Percentiles rank a stretch among this genome's conserved stretches.
Evolutionary conservation across 2,329 filamentous ascomycete genomes (phyloP).

Genomic region (Pyrenochaeta sp.): DNA sequence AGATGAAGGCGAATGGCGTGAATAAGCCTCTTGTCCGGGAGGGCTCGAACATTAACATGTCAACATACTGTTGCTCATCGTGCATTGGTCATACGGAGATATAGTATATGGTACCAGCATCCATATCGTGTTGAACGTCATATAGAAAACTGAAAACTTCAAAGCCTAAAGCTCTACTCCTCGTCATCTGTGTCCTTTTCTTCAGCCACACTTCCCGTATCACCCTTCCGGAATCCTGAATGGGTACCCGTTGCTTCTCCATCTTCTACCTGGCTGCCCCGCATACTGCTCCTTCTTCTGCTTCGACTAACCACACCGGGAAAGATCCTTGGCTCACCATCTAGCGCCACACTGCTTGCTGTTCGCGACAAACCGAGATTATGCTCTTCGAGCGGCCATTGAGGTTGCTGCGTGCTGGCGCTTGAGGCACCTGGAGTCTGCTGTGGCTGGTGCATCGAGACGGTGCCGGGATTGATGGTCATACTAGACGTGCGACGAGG

Average conservation of each 20-base stretch:
- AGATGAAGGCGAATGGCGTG: no score
- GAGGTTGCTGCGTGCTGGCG: conserved; percentile 3
- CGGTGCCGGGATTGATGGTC: conserved; percentile 33
- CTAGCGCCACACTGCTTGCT: conserved; percentile 39
- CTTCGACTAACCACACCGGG: conserved; percentile 70
- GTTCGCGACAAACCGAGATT: conserved; percentile 29
- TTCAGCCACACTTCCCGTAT: conserved; percentile 12
- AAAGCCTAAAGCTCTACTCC: background rate
- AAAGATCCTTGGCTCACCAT: conserved; percentile 73
- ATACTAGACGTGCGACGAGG: conserved; percentile 41
- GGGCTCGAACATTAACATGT: no score
- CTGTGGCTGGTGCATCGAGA: conserved; percentile 31
- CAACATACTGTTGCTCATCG: background rate
- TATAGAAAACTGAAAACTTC: background rate
- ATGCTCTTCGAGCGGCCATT: conserved; percentile 23
- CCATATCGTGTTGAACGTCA: background rate
- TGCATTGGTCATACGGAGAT: background rate
- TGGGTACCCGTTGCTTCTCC: conserved; percentile 17
- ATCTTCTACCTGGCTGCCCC: conserved; percentile 30
- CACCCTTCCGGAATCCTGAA: conserved; percentile 10
- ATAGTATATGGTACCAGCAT: background rate
- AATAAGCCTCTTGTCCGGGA: no score
- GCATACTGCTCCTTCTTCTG: conserved; percentile 47
- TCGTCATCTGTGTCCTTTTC: conserved; percentile 20
- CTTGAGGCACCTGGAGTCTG: conserved; percentile 21